phyloP scores from a whole-genome alignment of 2,329 filamentous ascomycete species.

The Graphiopsis chlorocephala region DNA sequence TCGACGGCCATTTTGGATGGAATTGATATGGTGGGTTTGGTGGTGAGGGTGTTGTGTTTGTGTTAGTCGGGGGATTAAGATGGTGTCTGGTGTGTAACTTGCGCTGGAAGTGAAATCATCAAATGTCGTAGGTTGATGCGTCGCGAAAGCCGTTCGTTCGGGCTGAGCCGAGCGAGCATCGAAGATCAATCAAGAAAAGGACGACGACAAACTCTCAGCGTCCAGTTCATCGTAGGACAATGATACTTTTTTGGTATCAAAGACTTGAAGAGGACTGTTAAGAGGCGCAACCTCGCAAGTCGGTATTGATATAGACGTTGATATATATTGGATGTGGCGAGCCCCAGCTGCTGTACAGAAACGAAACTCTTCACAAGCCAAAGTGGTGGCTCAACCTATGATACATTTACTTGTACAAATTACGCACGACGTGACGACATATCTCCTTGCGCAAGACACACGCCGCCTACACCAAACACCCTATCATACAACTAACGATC shows the following conservation, averaged over 20 bases:
- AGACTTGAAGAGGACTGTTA: background rate
- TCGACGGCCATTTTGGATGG: slow-evolving; percentile 32
- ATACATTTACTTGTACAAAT: background rate
- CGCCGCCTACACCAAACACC: background rate
- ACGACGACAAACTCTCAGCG: background rate
- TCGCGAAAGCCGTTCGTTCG: background rate
- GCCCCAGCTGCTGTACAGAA: background rate
- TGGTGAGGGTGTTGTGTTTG: background rate
- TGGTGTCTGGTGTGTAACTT: background rate
- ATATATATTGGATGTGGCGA: background rate
- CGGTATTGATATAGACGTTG: background rate
- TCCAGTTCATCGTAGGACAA: background rate
- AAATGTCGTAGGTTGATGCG: background rate
- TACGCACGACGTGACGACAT: background rate
- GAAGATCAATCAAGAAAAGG: background rate
- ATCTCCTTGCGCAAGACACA: too few species aligned
- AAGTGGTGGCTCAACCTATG: background rate
- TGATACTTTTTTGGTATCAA: background rate
- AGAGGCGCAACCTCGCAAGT: too few species aligned
- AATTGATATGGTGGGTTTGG: background rate
- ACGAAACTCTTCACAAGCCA: background rate
- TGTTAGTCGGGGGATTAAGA: background rate
- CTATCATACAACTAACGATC: background rate
- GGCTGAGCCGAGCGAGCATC: background rate
- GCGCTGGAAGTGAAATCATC: background rate